Conservation (phyloP, 306 rosid genomes). For the Astragalus membranaceus region DNA sequence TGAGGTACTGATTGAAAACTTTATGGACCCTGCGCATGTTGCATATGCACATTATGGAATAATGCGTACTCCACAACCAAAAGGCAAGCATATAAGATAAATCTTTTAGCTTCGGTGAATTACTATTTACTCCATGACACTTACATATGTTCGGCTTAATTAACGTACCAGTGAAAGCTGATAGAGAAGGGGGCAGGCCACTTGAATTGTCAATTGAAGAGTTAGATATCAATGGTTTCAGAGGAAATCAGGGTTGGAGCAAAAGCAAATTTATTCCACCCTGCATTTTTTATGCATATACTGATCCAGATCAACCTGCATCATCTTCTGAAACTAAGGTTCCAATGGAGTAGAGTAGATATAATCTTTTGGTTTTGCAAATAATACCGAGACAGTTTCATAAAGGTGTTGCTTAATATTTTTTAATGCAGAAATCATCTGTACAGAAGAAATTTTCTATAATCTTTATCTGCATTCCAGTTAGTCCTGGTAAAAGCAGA, state of each 20-base stretch:
- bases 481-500: conserved; percentile 95
- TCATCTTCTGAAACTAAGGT: conserved; percentile 56
- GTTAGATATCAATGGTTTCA: conserved; percentile 61
- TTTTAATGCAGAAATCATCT: conserved; percentile 44
- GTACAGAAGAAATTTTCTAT: conserved; percentile 29
- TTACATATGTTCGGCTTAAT: conserved; percentile 4
- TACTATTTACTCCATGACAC: conserved; percentile 2
- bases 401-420: background rate
- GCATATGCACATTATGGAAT: conserved; percentile 78
- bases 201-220: conserved; percentile 46
- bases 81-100: conserved; percentile 41
- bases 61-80: conserved; percentile 41
- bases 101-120: background rate
- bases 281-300: conserved; percentile 48
- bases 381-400: background rate
- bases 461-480: conserved; percentile 71
- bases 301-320: conserved; percentile 33
- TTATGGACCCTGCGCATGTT: conserved; percentile 91
- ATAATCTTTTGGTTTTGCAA: background rate
- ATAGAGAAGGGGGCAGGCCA: conserved; percentile 96
- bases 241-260: conserved; percentile 46
- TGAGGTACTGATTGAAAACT: conserved; percentile 84
- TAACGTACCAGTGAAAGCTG: conserved; percentile 51
- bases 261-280: conserved; percentile 60
- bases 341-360: background rate